Evolutionary conservation across 768 basidiomycete species (phyloP).

Genomic region (Rhodotorula paludigena): DNA sequence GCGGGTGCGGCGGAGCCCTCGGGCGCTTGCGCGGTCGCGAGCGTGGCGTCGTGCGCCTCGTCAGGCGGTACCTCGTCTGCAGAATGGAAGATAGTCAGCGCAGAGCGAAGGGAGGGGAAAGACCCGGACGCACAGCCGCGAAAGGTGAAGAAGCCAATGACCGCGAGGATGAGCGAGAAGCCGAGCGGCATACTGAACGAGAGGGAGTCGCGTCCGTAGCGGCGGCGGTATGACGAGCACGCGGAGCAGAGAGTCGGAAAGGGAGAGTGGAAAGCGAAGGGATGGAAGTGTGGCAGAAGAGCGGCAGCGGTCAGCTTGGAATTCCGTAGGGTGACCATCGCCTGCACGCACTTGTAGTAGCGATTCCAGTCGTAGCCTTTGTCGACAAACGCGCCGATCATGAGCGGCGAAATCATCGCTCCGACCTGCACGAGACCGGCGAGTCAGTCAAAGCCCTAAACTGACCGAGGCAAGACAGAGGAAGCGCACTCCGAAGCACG

Average conservation of each 20-base stretch:
- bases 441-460: no score
- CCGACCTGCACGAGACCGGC: constrained; percentile 17
- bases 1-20: not conserved
- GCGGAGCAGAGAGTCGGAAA: no score
- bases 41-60: constrained; percentile 24
- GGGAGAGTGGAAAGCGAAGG: no score
- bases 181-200: constrained; percentile 9
- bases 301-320: no score
- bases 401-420: constrained; percentile 31
- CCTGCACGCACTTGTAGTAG: constrained; percentile 4
- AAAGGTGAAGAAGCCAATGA: constrained; percentile 29
- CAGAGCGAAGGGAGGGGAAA: not conserved
- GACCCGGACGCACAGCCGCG: constrained; percentile 22
- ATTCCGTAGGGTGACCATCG: not conserved
- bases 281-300: no score
- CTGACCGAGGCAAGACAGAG: no score
- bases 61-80: constrained; percentile 30
- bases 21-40: not conserved
- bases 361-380: constrained; percentile 16
- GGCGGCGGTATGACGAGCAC: no score
- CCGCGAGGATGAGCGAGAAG: constrained; percentile 22
- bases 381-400: constrained; percentile 37
- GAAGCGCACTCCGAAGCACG: constrained; percentile 16
- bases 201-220: no score
- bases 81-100: not conserved